Evolutionary conservation across 495 filamentous ascomycete species (phyloP), one percentile per base, ranked within the genome.

Genomic region (Amniculicola lignicola): DNA sequence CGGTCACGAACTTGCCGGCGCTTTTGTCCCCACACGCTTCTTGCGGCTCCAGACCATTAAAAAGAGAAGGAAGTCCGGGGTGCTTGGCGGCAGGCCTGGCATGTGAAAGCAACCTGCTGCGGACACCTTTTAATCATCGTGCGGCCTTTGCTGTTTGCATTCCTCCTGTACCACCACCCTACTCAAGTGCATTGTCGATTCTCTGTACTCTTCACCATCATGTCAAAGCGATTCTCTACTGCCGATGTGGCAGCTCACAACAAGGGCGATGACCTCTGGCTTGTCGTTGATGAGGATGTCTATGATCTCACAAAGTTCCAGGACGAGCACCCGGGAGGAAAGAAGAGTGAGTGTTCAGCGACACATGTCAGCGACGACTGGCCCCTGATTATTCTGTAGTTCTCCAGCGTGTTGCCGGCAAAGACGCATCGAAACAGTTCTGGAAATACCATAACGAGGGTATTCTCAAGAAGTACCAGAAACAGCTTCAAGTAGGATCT

Each of bases 361-460:
- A 38, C 28, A 21, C 16, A 10, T 4, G 18, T 28, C n/a, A 9
- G 9, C 16, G 4, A 23, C 14, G 35, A 38, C 25, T 4, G 1
- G 27, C 9, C 25, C 1, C 33, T 50, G n/a, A 53, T 14, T 1
- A 4, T 1, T 16, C 18, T 16, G 2, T 62, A 87, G 83, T 99
- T 70, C 83, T 99, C 49, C 84, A 89, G 63, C 78, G 92, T 53
- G 90, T 97, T 14, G 93, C 84, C 39, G 93, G 93, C 62, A 99
- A 97, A 70, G 94, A 99, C 63, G 93, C 93, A 15, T 91, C 88
- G 22, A 92, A 94, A 72, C 94, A 95, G 69, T 99, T 99, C 77
- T 99, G 93, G 93, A 99, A 97, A 74, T 97, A 98, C 71, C 93
- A 98, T 78, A 98, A 96, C 65, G 82, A 86, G 63, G 81, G 86